Conservation (phyloP, 2,329 filamentous ascomycete species). For the Elsinoe perseae region DNA sequence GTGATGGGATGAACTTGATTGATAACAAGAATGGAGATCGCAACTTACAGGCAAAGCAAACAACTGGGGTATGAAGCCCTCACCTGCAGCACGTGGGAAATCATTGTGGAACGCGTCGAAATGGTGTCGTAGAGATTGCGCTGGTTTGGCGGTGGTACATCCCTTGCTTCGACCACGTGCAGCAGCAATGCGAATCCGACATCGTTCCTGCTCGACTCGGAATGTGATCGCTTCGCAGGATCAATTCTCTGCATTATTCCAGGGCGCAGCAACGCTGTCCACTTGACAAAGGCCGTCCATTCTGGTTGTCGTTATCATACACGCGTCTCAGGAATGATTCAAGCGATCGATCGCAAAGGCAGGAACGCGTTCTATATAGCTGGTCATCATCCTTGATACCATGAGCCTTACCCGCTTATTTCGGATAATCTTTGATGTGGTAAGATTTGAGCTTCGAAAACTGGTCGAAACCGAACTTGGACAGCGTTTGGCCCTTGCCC, state of each 20-base stretch:
- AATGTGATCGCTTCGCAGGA: background rate
- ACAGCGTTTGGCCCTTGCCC: constrained; percentile 82
- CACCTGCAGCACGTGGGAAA: background rate
- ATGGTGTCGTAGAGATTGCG: background rate
- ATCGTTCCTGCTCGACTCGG: background rate
- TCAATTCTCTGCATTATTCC: background rate
- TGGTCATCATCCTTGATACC: background rate
- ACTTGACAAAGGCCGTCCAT: background rate
- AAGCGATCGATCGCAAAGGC: background rate
- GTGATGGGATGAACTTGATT: background rate
- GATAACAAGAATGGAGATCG: background rate
- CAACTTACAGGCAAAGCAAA: background rate
- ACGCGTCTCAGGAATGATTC: background rate
- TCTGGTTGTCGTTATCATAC: background rate
- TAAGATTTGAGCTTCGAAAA: constrained; percentile 96
- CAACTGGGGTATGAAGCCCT: background rate
- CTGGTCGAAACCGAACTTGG: constrained; percentile 85
- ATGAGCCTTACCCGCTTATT: constrained; percentile 30
- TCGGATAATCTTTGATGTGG: constrained; percentile 74
- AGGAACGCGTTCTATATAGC: background rate
- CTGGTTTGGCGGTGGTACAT: background rate
- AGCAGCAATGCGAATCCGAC: background rate
- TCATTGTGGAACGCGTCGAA: constrained; percentile 6
- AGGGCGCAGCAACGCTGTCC: background rate
- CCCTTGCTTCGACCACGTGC: constrained; percentile 10